Base-by-base conservation (phyloP, 768 basidiomycete genomes). In the Suillus fuscotomentosus region DNA sequence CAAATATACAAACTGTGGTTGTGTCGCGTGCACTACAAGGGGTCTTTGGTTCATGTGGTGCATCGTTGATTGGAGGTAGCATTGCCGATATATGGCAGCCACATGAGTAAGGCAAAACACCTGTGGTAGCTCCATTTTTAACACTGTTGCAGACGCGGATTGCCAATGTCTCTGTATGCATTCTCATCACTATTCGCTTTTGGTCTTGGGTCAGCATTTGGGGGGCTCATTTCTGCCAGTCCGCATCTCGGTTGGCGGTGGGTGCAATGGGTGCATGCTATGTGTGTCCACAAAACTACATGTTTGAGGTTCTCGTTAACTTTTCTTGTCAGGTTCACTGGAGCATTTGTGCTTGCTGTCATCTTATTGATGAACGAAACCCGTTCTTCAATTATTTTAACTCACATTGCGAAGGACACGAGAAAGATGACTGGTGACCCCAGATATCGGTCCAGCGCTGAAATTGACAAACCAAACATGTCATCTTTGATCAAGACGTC, bases 231-330 rank as follows among this genome's bases (percentile, higher is more conserved):
- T 41, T 85, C 91, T 69, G 80, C 83, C 66, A 84, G 84, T 65
- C 76, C 79, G 0, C 76, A 76, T 38, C 76, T 92, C 6, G 81
- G 81, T 65, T 94, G 92, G 91, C 78, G 91, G 45, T 93, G 92
- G 90, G 89, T 94, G 22, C 85, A 91, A 70, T 94, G 91, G 91
- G 81, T 92, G 14, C 85, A 88, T 64, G 75, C 86, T 70, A 89
- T 88, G 88, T 86, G 57, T 62, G 70, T 38, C 38, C 48, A 54
- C n/a, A 63, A 53, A 60, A 60, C 61, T 62, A 60, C 24, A 36
- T 43, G 39, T 14, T 9, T 17, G 59, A 45, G 20, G 8, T 34
- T n/a, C 22, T 11, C 31, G 24, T 51, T 41, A 5, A 38, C 50
- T 55, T 54, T 60, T 61, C 56, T 59, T 48, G 53, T 69, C 60